Percentiles rank a stretch among this genome's conserved stretches.
Conservation (phyloP, 2,329 filamentous ascomycete genomes). For the Claviceps humidiphila region DNA sequence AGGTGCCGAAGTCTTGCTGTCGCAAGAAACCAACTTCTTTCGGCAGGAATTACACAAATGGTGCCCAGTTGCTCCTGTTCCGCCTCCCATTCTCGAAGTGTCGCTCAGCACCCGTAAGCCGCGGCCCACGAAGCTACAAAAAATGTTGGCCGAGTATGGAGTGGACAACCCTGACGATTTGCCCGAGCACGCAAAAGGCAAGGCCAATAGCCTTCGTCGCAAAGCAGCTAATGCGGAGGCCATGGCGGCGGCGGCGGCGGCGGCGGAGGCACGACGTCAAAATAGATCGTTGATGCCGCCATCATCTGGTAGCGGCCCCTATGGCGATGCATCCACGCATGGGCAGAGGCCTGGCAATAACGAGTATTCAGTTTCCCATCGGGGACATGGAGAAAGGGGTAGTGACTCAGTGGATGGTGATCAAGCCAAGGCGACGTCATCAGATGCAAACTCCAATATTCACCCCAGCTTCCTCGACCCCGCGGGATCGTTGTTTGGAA, state of each 20-base stretch:
- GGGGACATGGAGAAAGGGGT: background rate
- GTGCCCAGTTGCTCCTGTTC: constrained; percentile 74
- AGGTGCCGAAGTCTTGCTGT: constrained; percentile 82
- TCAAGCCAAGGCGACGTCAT: constrained; percentile 21
- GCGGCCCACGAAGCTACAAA: constrained; percentile 90
- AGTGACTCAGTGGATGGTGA: constrained; percentile 7
- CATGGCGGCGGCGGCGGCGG: constrained; percentile 32
- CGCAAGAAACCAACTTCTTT: constrained; percentile 95
- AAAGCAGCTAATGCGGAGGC: constrained; percentile 52
- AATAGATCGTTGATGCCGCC: constrained; percentile 11
- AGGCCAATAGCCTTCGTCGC: constrained; percentile 59
- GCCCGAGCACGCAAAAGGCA: constrained; percentile 68
- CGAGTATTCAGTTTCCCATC: constrained; percentile 8
- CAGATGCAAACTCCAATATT: constrained; percentile 26
- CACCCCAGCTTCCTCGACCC: constrained; percentile 31
- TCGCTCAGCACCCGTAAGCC: constrained; percentile 92
- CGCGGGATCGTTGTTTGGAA: constrained; percentile 28
- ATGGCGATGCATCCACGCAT: constrained; percentile 15
- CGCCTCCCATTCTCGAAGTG: constrained; percentile 74
- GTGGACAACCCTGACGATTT: constrained; percentile 85
- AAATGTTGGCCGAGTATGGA: constrained; percentile 77
- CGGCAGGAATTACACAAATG: constrained; percentile 90
- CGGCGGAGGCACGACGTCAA: constrained; percentile 13
- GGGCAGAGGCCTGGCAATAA: constrained; percentile 6
- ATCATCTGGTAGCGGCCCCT: constrained; percentile 9